Evolutionary conservation across 345 rosid genomes (phyloP).

Genomic region (Trapa incisa): DNA sequence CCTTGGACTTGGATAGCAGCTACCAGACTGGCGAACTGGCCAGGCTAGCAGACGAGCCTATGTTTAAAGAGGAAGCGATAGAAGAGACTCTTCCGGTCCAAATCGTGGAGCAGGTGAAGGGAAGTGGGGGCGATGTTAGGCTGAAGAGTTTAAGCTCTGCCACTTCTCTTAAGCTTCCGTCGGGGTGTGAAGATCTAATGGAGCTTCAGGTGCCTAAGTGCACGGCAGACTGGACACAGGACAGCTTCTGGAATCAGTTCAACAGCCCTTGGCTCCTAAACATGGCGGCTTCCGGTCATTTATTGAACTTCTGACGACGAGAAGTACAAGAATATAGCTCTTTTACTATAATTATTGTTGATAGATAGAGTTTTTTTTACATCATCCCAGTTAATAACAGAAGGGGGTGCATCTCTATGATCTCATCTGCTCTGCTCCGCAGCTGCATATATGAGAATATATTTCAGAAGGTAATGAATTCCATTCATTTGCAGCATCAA

Average conservation of each 20-base stretch:
- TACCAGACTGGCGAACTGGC: background rate
- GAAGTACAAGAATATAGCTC: background rate
- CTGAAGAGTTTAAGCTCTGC: background rate
- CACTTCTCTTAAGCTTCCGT: conserved; percentile 35
- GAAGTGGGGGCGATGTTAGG: background rate
- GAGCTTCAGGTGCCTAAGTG: conserved; percentile 64
- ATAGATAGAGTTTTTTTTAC: background rate
- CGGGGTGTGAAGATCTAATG: conserved; percentile 31
- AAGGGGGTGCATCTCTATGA: background rate
- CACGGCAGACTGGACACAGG: conserved; percentile 60
- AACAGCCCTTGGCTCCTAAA: conserved; percentile 84
- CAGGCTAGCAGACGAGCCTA: background rate
- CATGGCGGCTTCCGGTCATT: conserved; percentile 34
- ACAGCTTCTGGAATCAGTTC: conserved; percentile 36
- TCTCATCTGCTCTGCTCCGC: background rate
- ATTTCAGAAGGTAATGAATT: background rate
- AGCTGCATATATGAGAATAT: background rate
- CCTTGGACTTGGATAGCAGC: background rate
- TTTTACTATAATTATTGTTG: background rate
- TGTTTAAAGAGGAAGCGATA: background rate
- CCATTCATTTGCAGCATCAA: no score
- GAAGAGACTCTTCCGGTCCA: background rate
- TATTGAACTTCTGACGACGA: conserved; percentile 33
- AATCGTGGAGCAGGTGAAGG: background rate
- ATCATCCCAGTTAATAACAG: background rate